Evolutionary conservation across 208 protist species (phyloP), one percentile per base, ranked within the genome.

Genomic region (Acanthamoeba lenticulata): DNA sequence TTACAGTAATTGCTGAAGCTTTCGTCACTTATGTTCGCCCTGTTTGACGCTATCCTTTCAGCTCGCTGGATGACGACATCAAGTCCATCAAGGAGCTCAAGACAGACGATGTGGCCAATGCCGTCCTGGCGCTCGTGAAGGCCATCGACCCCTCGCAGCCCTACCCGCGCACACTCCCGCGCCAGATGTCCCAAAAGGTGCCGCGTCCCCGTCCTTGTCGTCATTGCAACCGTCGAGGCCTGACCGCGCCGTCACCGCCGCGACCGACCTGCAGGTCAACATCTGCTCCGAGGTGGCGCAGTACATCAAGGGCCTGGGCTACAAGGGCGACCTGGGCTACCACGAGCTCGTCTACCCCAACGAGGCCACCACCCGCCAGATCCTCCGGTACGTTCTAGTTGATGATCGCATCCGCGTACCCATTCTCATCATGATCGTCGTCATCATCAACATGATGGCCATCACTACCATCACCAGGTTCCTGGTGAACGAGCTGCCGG

Each of bases 321-420:
- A 94, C 65, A 62, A 90, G 47, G 74, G 60, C 24, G 95, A 96
- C 9, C 27, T 96, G 2, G 91, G 79, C 36, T 96, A 95, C 90
- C 95, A 96, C 67, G 69, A 96, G 36, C 42, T 96, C 27, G 44
- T 96, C 2, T 96, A 96, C 69, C 95, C 95, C 45, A 96, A 94
- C 52, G 67, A 93, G 17, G 81, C 69, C 57, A 90, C 95, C n/a
- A 91, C 38, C 1, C 42, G 95, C 24, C 49, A 52, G 34, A 79
- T 96, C 24, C 94, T 96, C 24, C 93, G 65, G 57, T 42, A 62
- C 74, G 40, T 45, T n/a, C 57, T 27, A 13, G 21, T 29, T 60
- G 21, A 1, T 27, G 19, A 13, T 52, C 52, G 55, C 40, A 24
- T 5, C 57, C 9, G 21, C 11, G 24, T 4, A 55, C 86, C 13